Conservation (phyloP, 192 early-diverging fungal species). For the Phlyctochytrium bullatum region DNA sequence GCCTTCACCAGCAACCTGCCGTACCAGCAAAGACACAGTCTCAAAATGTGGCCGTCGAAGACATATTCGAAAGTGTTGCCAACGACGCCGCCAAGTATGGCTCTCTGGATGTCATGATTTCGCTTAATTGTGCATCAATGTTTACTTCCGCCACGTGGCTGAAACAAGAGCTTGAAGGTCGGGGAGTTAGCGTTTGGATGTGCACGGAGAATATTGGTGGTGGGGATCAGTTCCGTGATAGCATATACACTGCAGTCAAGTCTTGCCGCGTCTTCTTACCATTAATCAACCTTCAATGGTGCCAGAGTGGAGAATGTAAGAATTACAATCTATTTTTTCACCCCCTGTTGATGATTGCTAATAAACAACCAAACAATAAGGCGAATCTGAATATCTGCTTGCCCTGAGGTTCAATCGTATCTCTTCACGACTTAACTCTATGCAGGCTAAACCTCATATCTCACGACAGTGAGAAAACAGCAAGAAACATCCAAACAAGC, state of each 20-base stretch:
- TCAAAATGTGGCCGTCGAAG: too few relatives aligned
- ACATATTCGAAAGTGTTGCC: not conserved
- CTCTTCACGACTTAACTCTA: too few relatives aligned
- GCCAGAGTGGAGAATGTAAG: conserved; percentile 25
- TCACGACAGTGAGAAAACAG: conserved; percentile 17
- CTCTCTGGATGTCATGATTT: conserved; percentile 18
- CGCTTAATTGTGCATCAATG: conserved; percentile 17
- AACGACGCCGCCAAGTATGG: not conserved
- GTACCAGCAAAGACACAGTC: too few relatives aligned
- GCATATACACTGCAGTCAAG: conserved; percentile 16
- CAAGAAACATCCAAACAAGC: not conserved
- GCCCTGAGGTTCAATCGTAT: too few relatives aligned
- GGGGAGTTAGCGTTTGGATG: conserved; percentile 20
- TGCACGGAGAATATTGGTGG: conserved; percentile 15
- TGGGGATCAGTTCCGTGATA: conserved; percentile 18
- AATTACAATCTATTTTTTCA: too few relatives aligned
- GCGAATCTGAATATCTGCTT: conserved; percentile 10
- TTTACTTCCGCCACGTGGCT: conserved; percentile 15
- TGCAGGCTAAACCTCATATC: conserved; percentile 21
- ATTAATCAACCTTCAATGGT: conserved; percentile 20
- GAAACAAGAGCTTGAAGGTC: conserved; percentile 10
- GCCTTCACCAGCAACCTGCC: too few relatives aligned
- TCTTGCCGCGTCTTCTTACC: conserved; percentile 14
- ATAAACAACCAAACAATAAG: not conserved
- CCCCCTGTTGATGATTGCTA: not conserved